Conservation (phyloP, 306 rosid genomes). For the Vigna trinervia region DNA sequence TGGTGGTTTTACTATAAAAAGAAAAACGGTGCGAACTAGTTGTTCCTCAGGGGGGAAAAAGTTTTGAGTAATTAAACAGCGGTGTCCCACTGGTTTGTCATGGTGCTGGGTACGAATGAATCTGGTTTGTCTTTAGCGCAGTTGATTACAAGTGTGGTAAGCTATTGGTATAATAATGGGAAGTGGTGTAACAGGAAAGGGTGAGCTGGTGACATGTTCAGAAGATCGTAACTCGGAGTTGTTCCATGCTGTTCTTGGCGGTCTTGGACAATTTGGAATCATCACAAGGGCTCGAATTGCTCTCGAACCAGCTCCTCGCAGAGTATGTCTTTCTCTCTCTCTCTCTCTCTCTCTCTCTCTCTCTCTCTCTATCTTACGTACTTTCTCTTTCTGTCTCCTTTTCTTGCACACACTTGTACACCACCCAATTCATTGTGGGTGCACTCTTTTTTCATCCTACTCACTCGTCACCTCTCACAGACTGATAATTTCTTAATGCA, state of each 20-base stretch:
- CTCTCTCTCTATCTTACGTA: conserved; percentile 1
- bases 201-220: conserved; percentile 85
- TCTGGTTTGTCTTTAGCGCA: neutral
- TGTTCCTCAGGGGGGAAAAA: conserved; percentile 14
- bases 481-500: too few relatives aligned
- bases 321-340: conserved; percentile 50
- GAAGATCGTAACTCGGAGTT: conserved; percentile 72
- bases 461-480: neutral
- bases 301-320: conserved; percentile 84
- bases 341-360: too few relatives aligned
- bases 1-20: neutral
- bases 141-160: neutral
- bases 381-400: neutral
- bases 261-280: conserved; percentile 98
- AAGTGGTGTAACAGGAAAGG: conserved; percentile 67
- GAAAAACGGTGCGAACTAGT: neutral
- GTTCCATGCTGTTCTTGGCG: conserved; percentile 93
- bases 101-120: conserved; percentile 17
- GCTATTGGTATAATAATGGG: neutral
- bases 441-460: neutral
- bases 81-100: conserved; percentile 21
- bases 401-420: neutral
- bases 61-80: neutral
- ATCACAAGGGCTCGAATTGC: conserved; percentile 93
- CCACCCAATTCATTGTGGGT: neutral